Percentiles rank a stretch among this genome's conserved stretches.
These are phyloP conservation scores for Neopestalotiopsis rosae DNA, from an alignment of 2,329 filamentous ascomycete genomes.

Conservation along the genomic window DNA sequence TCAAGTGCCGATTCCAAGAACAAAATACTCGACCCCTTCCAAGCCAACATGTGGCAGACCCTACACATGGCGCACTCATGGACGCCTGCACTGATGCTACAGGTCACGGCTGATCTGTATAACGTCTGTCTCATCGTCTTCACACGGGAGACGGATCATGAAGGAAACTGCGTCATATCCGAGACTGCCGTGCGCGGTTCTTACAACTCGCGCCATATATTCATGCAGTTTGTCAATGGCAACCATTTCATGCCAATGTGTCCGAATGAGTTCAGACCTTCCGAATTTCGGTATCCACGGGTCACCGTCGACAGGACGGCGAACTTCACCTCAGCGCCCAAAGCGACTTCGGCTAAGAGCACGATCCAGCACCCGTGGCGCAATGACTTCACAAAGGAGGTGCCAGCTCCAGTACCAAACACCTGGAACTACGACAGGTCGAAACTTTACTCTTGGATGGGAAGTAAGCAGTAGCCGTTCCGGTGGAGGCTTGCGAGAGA, in stretches of 20 bases:
- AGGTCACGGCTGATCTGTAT: conserved; percentile 41
- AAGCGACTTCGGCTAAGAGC: conserved; percentile 20
- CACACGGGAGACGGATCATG: conserved; percentile 28
- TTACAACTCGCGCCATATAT: conserved; percentile 40
- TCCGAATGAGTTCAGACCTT: conserved; percentile 37
- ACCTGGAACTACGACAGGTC: conserved; percentile 25
- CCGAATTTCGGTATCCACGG: conserved; percentile 40
- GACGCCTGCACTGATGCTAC: conserved; percentile 33
- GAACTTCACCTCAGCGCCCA: conserved; percentile 27
- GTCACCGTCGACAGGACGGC: conserved; percentile 31
- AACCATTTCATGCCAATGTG: conserved; percentile 39
- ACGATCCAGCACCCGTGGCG: conserved; percentile 30
- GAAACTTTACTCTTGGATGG: conserved; percentile 19
- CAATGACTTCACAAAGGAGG: conserved; percentile 29
- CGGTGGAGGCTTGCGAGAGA: too few relatives aligned
- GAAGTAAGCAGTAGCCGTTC: background rate
- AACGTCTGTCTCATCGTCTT: conserved; percentile 39
- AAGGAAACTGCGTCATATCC: conserved; percentile 24
- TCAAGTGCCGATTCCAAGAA: conserved; percentile 8
- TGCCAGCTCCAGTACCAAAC: conserved; percentile 27
- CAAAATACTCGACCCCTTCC: conserved; percentile 15
- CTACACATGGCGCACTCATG: conserved; percentile 36
- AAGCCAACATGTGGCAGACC: conserved; percentile 37
- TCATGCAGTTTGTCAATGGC: conserved; percentile 31
- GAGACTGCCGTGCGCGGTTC: conserved; percentile 35